Base-by-base conservation (phyloP, 2,329 filamentous ascomycete species). In the Pseudogymnoascus sp. region DNA sequence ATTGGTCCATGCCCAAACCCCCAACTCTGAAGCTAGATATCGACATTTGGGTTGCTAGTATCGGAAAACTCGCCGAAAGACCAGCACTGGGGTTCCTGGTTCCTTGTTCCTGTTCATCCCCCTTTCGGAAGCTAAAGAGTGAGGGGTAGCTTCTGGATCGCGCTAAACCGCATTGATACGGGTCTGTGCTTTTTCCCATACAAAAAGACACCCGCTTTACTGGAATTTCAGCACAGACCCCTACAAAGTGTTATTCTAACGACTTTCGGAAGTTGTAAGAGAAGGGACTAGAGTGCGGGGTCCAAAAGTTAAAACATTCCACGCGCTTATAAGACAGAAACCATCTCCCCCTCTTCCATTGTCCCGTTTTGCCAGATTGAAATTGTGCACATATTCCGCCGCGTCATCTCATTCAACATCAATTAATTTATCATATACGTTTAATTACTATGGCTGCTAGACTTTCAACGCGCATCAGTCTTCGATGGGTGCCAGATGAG, bases 401-500 rank as follows among this genome's bases (percentile, higher is more conserved):
- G 4, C 9, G 37, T 17, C 10, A 10, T 24, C 36, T 4, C n/a
- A 41, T 41, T 24, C 17, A 41, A 10, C 17, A 41, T 41, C 39
- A 41, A 41, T 24, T 13, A 21, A 41, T 24, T 24, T 24, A 41
- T 41, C 39, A 41, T 24, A 41, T 24, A 41, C 39, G 9, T 41
- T 24, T 9, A 17, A 24, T 21, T 29, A 35, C 37, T 50, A 66
- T 66, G 64, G 59, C 64, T 5, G 58, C 47, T 71, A 65, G 63
- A 61, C 50, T 70, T 40, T 77, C 75, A 9, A 77, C 74, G 7
- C 72, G 76, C 21, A 70, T 77, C 40, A 76, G 74, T 24, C 67
- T 78, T 26, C 74, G 75, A 65, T 78, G 76, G 76, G 69, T 73
- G 1, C 74, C 75, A 7, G 74, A 74, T 13, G 66, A 72, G 0